A percentile compares a stretch with the other conserved stretches of the same genome.
Conservation (phyloP, 768 basidiomycete species). For the Serendipita indica region DNA sequence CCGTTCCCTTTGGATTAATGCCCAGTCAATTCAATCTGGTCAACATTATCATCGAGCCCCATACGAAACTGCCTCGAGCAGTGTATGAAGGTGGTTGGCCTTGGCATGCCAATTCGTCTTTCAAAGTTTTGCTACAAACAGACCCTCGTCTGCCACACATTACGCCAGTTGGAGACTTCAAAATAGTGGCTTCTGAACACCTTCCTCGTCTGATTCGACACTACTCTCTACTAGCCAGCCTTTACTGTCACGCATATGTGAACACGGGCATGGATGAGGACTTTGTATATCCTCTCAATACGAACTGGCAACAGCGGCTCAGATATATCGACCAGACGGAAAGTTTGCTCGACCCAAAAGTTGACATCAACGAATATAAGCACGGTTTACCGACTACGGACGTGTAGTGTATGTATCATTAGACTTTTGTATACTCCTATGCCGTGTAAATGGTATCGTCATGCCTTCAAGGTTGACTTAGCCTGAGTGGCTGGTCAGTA, state of each 20-base stretch:
- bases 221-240: slow-evolving; percentile 72
- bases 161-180: slow-evolving; percentile 82
- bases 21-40: slow-evolving; percentile 91
- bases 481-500: no score
- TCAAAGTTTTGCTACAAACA: slow-evolving; percentile 83
- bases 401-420: no score
- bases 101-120: slow-evolving; percentile 83
- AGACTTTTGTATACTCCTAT: no score
- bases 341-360: not conserved
- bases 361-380: not conserved
- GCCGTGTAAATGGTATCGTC: no score
- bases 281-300: not conserved
- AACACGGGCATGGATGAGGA: slow-evolving; percentile 44
- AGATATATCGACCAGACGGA: not conserved
- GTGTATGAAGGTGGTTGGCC: slow-evolving; percentile 71
- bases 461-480: no score
- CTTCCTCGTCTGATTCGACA: slow-evolving; percentile 81
- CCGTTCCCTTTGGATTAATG: slow-evolving; percentile 84
- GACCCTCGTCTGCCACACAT: slow-evolving; percentile 88
- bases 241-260: slow-evolving; percentile 75
- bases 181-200: slow-evolving; percentile 78
- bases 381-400: not conserved
- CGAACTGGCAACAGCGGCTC: not conserved
- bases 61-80: slow-evolving; percentile 67
- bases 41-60: slow-evolving; percentile 93